Evolutionary conservation across 108 stramenopile genomes (phyloP).

Genomic region (Cyclostephanos tholiformis): DNA sequence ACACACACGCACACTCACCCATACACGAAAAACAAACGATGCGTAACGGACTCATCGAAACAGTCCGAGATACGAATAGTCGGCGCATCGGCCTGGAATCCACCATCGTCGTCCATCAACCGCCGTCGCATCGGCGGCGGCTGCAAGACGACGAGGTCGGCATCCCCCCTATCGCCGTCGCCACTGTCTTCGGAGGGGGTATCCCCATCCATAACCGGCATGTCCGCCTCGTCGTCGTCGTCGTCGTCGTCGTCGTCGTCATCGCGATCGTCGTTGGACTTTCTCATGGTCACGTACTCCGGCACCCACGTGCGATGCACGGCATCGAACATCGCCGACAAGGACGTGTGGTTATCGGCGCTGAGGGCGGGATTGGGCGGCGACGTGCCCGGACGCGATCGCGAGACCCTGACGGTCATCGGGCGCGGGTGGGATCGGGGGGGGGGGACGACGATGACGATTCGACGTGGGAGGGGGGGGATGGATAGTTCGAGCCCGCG

Average conservation of each 20-base stretch:
- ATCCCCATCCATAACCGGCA: no score
- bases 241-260: conserved; percentile 29
- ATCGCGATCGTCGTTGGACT: conserved; percentile 36
- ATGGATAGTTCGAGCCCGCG: no score
- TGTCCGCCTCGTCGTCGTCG: neutral
- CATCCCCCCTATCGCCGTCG: conserved; percentile 41
- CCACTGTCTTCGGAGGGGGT: neutral
- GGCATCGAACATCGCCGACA: conserved; percentile 60
- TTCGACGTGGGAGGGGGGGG: no score
- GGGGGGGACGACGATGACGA: no score
- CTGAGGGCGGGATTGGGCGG: conserved; percentile 76
- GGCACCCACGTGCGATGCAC: conserved; percentile 78
- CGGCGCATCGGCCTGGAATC: conserved; percentile 77
- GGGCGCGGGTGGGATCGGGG: no score
- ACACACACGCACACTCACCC: conserved; percentile 1
- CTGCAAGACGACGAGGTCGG: conserved; percentile 21
- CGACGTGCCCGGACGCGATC: conserved; percentile 24
- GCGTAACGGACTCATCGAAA: no score
- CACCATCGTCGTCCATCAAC: conserved; percentile 22
- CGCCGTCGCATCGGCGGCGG: no score
- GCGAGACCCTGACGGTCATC: no score
- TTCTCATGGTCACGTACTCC: conserved; percentile 68
- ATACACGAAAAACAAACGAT: neutral
- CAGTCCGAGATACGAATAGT: conserved; percentile 72
- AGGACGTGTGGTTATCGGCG: conserved; percentile 78